Base-by-base conservation (phyloP, 2,329 filamentous ascomycete species). In the Orbilia quercus region DNA sequence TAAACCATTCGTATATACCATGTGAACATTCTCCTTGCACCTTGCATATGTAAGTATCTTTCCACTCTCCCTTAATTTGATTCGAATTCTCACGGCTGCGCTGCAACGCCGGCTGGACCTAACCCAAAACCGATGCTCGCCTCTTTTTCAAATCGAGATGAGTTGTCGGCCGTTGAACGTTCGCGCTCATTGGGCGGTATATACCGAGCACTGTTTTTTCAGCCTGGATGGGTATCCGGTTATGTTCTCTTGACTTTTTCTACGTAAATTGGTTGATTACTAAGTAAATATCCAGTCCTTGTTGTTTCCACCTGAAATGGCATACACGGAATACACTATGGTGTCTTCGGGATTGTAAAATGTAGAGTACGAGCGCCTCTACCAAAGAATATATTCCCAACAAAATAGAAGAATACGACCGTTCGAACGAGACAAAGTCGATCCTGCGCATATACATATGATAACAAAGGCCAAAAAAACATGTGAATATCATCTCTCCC, bases 1-100 rank as follows among this genome's bases (percentile, higher is more conserved):
- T 4, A 31, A 31, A 31, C 28, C 28, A 31, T 31, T 9, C 28
- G n/a, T 31, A 4, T 36, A 38, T 57, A 31, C 53, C 53, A 67
- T 67, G 63, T 67, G 63, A 67, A 67, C 63, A 67, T 57, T 48
- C 40, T 38, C 42, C 51, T 22, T 44, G 45, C 45, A 31, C 50
- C 16, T 16, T 48, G 62, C 62, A 66, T 31, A 31, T 31, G 28
- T 16, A 18, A 12, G 47, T 16, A 6, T 2, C n/a, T n/a, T n/a
- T 31, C 28, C 9, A 5, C 28, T 11, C n/a, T 36, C 23, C 16
- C 22, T 16, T 9, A n/a, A 23, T 16, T 11, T n/a, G 2, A 16
- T 31, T 23, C 50, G 40, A 55, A 65, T 57, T 34, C 4, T 31
- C 28, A 4, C 20, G 23, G 18, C 12, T 50, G 28, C 28, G 14